These are phyloP conservation scores for Stentor roeselii DNA, from an alignment of 73 alveolate species.

Conservation along the genomic window DNA sequence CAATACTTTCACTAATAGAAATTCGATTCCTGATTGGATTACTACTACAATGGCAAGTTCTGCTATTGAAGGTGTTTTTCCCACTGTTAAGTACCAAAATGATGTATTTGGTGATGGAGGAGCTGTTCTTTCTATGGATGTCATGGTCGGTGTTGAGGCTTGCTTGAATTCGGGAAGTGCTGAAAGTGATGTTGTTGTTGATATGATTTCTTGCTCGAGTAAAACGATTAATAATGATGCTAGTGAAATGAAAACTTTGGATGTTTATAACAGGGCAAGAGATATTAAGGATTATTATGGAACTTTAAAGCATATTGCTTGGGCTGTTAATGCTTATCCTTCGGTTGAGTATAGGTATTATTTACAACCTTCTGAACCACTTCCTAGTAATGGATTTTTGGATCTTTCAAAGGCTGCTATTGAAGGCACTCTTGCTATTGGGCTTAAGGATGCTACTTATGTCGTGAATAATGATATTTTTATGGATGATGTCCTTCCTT, in stretches of 20 bases:
- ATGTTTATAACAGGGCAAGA: slow-evolving; percentile 46
- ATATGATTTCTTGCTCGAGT: slow-evolving; percentile 33
- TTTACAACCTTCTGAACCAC: slow-evolving; percentile 37
- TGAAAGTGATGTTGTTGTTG: slow-evolving; percentile 45
- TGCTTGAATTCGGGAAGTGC: slow-evolving; percentile 43
- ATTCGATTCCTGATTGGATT: slow-evolving; percentile 34
- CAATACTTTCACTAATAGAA: slow-evolving; percentile 29
- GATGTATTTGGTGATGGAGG: slow-evolving; percentile 67
- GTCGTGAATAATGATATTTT: slow-evolving; percentile 22
- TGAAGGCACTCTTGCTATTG: slow-evolving; percentile 37
- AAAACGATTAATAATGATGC: slow-evolving; percentile 18
- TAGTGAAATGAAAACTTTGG: slow-evolving; percentile 30
- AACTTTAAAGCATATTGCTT: slow-evolving; percentile 29
- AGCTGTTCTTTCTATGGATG: slow-evolving; percentile 31
- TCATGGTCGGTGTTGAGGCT: slow-evolving; percentile 47
- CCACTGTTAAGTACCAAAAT: slow-evolving; percentile 38
- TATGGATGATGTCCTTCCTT: background rate
- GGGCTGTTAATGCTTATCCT: slow-evolving; percentile 44
- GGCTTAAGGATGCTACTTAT: slow-evolving; percentile 43
- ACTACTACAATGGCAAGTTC: slow-evolving; percentile 53
- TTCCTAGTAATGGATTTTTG: slow-evolving; percentile 42
- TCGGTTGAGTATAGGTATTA: slow-evolving; percentile 57
- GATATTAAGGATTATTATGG: slow-evolving; percentile 35
- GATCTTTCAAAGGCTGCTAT: slow-evolving; percentile 32
- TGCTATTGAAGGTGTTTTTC: slow-evolving; percentile 71